Percentiles rank a stretch among this genome's conserved stretches.
phyloP scores from a whole-genome alignment of 306 rosid genomes.

The Trichosanthes truncata region DNA sequence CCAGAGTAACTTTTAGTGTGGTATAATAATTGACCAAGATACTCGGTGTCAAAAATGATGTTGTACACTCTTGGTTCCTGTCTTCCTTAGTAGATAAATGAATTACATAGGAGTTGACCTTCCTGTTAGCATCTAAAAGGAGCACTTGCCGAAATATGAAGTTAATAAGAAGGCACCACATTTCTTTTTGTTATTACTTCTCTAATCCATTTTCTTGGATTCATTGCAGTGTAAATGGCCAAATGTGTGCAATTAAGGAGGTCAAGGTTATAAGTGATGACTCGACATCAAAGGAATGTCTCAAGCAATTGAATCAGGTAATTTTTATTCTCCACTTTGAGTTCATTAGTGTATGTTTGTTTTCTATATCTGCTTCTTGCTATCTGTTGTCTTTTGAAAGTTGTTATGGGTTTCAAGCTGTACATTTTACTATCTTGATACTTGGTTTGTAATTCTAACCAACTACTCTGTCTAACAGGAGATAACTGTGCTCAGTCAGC shows the following conservation, averaged over 20 bases:
- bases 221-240: constrained; percentile 77
- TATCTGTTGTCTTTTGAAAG: not conserved
- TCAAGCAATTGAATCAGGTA: constrained; percentile 92
- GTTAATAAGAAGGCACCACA: not conserved
- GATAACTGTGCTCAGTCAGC: constrained; percentile 77
- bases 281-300: constrained; percentile 76
- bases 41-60: not conserved
- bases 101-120: not conserved
- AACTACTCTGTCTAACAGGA: constrained; percentile 47
- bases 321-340: not conserved
- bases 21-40: not conserved
- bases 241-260: constrained; percentile 98
- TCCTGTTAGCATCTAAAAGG: not conserved
- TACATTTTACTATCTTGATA: not conserved
- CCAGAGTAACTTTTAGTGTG: not conserved
- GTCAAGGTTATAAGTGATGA: constrained; percentile 78
- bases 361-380: not conserved
- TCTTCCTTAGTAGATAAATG: not conserved
- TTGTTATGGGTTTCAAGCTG: not conserved
- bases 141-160: not conserved
- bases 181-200: constrained; percentile 8
- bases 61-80: not conserved
- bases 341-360: not conserved
- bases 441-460: not conserved
- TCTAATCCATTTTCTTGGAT: constrained; percentile 30